Base-by-base conservation (phyloP, 2,329 filamentous ascomycete genomes). In the Calonectria montana region DNA sequence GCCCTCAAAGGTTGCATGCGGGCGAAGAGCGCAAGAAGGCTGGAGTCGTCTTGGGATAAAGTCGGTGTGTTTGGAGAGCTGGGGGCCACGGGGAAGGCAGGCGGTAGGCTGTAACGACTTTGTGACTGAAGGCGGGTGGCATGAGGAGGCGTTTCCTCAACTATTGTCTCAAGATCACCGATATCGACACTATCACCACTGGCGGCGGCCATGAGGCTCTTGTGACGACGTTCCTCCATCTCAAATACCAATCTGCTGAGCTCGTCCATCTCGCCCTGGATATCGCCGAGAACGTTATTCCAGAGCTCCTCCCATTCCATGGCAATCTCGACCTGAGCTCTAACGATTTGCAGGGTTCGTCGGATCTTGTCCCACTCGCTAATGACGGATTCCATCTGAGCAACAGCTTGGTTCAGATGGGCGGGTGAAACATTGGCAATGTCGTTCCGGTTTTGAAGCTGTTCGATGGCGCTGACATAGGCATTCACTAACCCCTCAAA, bases 281-380 rank as follows among this genome's bases (percentile, higher is more conserved):
- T 98, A 81, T 98, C 96, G 53, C 96, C 96, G 3, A 99, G 87
- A 3, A 98, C 96, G 74, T 90, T 94, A 78, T 95, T 95, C 96
- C 97, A 98, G 41, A 99, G 88, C 84, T 98, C 96, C 82, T 98
- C 96, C 96, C 96, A 99, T 81, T 99, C 97, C 95, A 98, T 97
- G 57, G 97, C 97, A 70, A 98, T 92, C 83, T 98, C 97, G 21
- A 99, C 96, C 80, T 98, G 96, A 59, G 90, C 90, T 81, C 97
- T 97, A 68, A 98, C 93, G 29, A 86, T 92, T 74, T 93, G 93
- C 63, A 99, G 86, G 1, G 93, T 93, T 48, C 87, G 88, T 78
- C 95, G 94, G 78, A 98, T 96, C 75, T 92, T 91, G 53, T 91
- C 88, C 97, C 97, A 99, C 79, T 96, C 94, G 41, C 88, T 88